phyloP scores from a whole-genome alignment of 2,329 filamentous ascomycete species.

The Colletotrichum sp. region DNA sequence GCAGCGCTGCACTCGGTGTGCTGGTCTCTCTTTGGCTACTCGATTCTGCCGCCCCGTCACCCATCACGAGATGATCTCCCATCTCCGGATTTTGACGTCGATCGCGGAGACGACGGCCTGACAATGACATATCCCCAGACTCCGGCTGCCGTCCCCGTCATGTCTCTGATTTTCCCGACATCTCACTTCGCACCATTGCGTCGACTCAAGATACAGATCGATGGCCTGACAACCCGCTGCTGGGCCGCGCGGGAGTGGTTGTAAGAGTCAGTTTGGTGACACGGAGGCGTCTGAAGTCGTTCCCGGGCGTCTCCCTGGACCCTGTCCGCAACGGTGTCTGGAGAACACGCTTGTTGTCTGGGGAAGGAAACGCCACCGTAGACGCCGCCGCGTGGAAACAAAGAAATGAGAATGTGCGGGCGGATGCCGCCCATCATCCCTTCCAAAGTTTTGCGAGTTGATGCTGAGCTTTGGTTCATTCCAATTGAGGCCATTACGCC shows the following conservation, averaged over 20 bases:
- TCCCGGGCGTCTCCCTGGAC: background rate
- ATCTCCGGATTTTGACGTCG: constrained; percentile 8
- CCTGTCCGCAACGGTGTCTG: background rate
- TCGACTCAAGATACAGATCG: background rate
- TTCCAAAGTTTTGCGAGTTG: background rate
- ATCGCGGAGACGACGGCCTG: background rate
- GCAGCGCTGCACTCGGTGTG: background rate
- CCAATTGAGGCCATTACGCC: constrained; percentile 13
- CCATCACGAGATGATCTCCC: background rate
- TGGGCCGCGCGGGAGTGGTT: background rate
- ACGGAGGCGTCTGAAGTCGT: constrained; percentile 10
- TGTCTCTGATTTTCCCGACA: background rate
- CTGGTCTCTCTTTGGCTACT: background rate
- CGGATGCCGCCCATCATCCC: background rate
- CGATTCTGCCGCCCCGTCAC: background rate
- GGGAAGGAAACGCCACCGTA: constrained; percentile 12
- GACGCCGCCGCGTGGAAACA: constrained; percentile 4
- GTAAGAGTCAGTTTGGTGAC: constrained; percentile 18
- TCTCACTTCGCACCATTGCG: background rate
- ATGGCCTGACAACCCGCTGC: background rate
- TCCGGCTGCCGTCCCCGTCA: background rate
- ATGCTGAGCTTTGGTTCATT: background rate
- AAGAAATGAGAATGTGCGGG: background rate
- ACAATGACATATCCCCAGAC: background rate
- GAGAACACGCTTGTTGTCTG: background rate